Percentiles rank a stretch among this genome's conserved stretches.
phyloP scores from a whole-genome alignment of 2,329 filamentous ascomycete species.

The Cladophialophora carrionii region DNA sequence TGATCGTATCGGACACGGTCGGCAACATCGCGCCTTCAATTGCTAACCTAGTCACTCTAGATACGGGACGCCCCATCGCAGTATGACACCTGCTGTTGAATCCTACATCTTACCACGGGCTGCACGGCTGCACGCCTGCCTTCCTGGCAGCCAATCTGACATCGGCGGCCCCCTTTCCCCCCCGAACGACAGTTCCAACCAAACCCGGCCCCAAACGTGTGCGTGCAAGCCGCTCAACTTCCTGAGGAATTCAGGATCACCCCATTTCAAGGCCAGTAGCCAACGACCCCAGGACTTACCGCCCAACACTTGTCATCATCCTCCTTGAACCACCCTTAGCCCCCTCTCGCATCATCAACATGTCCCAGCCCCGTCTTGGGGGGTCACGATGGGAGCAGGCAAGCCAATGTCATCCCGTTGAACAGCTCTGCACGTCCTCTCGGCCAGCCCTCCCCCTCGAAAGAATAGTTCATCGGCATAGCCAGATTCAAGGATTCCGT shows the following conservation, averaged over 20 bases:
- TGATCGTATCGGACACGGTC: not conserved
- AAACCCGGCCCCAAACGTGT: conserved; percentile 42
- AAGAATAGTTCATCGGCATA: conserved; percentile 51
- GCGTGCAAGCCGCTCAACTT: conserved; percentile 41
- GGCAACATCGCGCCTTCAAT: not conserved
- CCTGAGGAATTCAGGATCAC: conserved; percentile 38
- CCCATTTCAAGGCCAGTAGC: conserved; percentile 51
- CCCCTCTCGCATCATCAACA: conserved; percentile 56
- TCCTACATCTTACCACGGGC: conserved; percentile 20
- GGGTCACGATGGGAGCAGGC: conserved; percentile 47
- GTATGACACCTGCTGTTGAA: too few relatives aligned
- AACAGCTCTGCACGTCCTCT: conserved; percentile 42
- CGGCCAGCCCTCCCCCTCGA: conserved; percentile 49
- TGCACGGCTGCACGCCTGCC: conserved; percentile 39
- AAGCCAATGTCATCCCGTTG: conserved; percentile 24
- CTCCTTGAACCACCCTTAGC: conserved; percentile 47
- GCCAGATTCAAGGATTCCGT: conserved; percentile 37
- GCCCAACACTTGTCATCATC: conserved; percentile 58
- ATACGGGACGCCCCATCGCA: not conserved
- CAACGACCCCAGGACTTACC: conserved; percentile 55
- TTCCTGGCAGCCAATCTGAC: conserved; percentile 41
- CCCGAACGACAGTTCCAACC: conserved; percentile 40
- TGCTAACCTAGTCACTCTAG: not conserved
- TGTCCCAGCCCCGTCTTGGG: conserved; percentile 54
- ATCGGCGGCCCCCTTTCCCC: conserved; percentile 43